Base-by-base conservation (phyloP, 2,329 filamentous ascomycete genomes). In the Phoma herbarum region DNA sequence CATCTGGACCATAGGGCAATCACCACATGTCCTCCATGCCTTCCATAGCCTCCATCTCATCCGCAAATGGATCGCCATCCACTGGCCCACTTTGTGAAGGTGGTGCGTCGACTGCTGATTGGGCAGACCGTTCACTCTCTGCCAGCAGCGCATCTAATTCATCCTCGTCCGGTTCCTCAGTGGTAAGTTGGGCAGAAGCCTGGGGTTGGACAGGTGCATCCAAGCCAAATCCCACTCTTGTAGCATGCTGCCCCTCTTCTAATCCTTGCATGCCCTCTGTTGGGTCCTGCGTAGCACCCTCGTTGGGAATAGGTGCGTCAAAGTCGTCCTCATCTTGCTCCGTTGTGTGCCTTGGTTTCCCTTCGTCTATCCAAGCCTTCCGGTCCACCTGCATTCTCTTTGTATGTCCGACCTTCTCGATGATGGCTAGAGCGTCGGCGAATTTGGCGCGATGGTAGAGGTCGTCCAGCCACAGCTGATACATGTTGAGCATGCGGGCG, bases 391-490 rank as follows among this genome's bases (percentile, higher is more conserved):
- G 86, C 74, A 98, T 84, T 14, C 84, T 83, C 73, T 91, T 93
- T 68, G 90, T 92, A 77, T 97, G 95, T 1, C 95, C 95, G 0
- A 92, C 83, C 78, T 96, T 97, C 76, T 99, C 95, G 2, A 98
- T 91, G 82, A 98, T 97, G 37, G 84, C 81, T 7, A 98, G 81
- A 2, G 91, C 95, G 71, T 99, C 95, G 46, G 91, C 85, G 71
- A 99, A 99, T 71, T 93, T 94, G 5, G 94, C 95, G 72, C 96
- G 93, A 12, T 95, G 95, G 72, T 93, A 99, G 12, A 99, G 83
- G 72, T 97, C 93, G 77, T 99, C 94, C 2, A 99, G 89, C 95
- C 95, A 99, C 55, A 97, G 79, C 75, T 98, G 95, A 74, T 98
- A 99, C 74, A 96, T 91, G 23, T 91, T 92, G 46, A 99, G 83